Evolutionary conservation across 306 rosid genomes (phyloP).

Genomic region (Cucurbita argyrosperma): DNA sequence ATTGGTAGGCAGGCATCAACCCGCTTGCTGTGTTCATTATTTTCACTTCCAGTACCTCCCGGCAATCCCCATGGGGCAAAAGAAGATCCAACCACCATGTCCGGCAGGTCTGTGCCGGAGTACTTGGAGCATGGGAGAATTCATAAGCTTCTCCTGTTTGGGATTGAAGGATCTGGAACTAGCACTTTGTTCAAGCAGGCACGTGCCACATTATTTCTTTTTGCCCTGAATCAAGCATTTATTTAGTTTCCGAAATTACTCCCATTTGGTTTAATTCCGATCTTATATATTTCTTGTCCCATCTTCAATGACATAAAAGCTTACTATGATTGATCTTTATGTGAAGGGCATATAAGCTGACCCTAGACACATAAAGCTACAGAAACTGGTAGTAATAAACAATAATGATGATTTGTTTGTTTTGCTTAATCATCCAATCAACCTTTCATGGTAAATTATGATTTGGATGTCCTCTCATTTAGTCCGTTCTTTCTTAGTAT

Average conservation of each 20-base stretch:
- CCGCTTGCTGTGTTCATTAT: constrained; percentile 69
- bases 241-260: neutral
- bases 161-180: constrained; percentile 82
- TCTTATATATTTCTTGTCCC: neutral
- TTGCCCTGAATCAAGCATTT: neutral
- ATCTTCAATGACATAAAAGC: neutral
- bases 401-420: neutral
- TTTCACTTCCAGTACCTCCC: constrained; percentile 72
- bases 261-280: neutral
- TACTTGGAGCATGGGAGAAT: constrained; percentile 63
- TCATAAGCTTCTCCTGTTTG: constrained; percentile 78
- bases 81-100: constrained; percentile 35
- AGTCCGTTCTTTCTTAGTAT: neutral
- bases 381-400: neutral
- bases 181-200: constrained; percentile 88
- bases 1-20: constrained; percentile 94
- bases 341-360: neutral
- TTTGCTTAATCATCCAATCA: neutral
- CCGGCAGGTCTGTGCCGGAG: constrained; percentile 57
- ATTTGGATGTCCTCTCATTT: neutral
- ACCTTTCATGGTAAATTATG: neutral
- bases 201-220: neutral
- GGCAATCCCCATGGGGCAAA: constrained; percentile 36
- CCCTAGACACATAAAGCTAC: neutral
- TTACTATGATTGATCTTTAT: neutral